These are phyloP conservation scores for Clarkia xantiana DNA, from an alignment of 345 rosid genomes.

Conservation along the genomic window DNA sequence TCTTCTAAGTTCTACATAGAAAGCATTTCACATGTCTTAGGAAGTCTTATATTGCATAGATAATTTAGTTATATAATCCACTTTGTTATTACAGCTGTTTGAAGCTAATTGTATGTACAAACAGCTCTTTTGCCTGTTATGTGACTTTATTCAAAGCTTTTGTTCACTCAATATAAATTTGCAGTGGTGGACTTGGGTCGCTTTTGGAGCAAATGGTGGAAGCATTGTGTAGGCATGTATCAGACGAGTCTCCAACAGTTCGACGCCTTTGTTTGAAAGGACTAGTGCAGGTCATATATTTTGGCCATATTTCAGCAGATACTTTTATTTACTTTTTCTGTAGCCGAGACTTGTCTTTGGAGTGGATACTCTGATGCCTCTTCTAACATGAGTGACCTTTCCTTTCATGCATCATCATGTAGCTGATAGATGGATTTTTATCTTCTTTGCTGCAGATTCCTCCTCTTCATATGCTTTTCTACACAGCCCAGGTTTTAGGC, in stretches of 20 bases:
- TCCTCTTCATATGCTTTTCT: constrained; percentile 51
- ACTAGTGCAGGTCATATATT: constrained; percentile 58
- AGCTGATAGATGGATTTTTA: not conserved
- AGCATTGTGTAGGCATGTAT: constrained; percentile 77
- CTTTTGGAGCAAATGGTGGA: constrained; percentile 91
- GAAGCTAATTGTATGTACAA: no score
- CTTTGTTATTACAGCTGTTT: no score
- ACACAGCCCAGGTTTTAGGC: constrained; percentile 69
- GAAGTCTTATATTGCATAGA: no score
- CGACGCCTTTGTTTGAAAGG: constrained; percentile 91
- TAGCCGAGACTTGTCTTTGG: not conserved
- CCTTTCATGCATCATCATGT: not conserved
- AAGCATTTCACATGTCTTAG: no score
- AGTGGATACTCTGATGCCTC: no score
- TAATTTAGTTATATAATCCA: no score
- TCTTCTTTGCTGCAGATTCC: constrained; percentile 50
- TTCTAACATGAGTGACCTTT: no score
- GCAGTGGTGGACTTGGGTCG: constrained; percentile 63
- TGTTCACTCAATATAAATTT: constrained; percentile 9
- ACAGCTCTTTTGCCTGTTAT: no score
- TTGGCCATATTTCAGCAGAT: not conserved
- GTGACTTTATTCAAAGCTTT: not conserved
- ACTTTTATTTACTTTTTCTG: not conserved
- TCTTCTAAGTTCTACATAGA: no score
- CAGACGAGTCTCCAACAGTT: constrained; percentile 91